Base-by-base conservation (phyloP, 768 basidiomycete genomes). In the Collybia nuda region DNA sequence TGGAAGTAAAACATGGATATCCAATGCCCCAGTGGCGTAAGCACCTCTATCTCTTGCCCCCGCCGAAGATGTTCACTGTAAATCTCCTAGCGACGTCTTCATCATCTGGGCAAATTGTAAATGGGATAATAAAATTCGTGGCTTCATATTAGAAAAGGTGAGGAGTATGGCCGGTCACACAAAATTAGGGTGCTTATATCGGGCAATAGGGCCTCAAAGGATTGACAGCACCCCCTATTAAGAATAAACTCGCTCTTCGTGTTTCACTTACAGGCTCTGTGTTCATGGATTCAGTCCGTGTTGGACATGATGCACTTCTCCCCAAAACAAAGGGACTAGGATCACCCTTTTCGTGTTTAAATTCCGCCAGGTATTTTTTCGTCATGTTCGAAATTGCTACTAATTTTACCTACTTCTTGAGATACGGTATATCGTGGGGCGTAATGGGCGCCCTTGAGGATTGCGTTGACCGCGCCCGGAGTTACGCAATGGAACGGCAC, bases 1-100 rank as follows among this genome's bases (percentile, higher is more conserved):
- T 55, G 96, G 96, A 45, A 89, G 89, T 68, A 98, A 98, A 76
- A 98, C 93, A 0, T 98, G 96, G 96, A 98, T 98, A 62, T 83
- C 93, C 12, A 97, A 97, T 62, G 84, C 94, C 1, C 93, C 94
- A 7, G 84, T 90, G 47, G 93, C 94, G 85, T 91, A 62, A 68
- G 86, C 29, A 29, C 8, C 5, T 22, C 35, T 40, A 42, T 8
- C 32, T 36, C 41, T 54, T 7, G 24, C 23, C 40, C 3, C 5
- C 22, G 21, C 15, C 6, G 12, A 8, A 19, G 32, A 11, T 32
- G 9, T 2, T 18, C 22, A 5, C 7, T 26, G 24, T 26, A 11
- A 12, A 35, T 39, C 49, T 48, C 36, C 18, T 49, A 93, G 90
- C 1, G 95, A 97, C 55, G 64, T 98, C 0, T 95, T 97, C 63